These are phyloP conservation scores for Oryza glaberrima DNA, from an alignment of 176 grass and related monocot species.

Conservation along the genomic window DNA sequence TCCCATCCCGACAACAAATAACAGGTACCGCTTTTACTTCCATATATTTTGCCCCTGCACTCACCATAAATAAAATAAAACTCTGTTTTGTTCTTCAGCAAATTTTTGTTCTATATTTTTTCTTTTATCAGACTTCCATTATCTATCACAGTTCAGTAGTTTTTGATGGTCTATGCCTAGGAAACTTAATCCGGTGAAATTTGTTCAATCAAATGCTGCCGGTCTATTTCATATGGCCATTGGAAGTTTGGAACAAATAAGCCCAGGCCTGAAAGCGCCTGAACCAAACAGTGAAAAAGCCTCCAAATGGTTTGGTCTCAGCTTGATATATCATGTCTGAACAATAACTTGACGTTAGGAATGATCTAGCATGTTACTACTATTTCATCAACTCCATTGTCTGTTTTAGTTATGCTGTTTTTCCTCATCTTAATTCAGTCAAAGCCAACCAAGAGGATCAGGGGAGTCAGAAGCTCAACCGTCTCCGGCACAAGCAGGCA, in stretches of 20 bases:
- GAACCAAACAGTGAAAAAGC: neutral
- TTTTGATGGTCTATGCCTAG: neutral
- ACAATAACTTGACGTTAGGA: neutral
- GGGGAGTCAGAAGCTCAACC: slow-evolving; percentile 25
- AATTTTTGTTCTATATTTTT: neutral
- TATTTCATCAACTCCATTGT: neutral
- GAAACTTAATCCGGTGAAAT: neutral
- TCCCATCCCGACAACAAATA: slow-evolving; percentile 43
- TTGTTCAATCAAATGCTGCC: neutral
- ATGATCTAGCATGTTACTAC: neutral
- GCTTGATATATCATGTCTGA: neutral
- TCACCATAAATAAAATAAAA: slow-evolving; percentile 2
- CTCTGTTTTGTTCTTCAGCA: neutral
- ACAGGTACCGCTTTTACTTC: slow-evolving; percentile 47
- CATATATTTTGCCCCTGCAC: neutral
- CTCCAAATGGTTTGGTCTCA: slow-evolving; percentile 1
- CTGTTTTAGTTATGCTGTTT: neutral
- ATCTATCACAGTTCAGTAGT: neutral
- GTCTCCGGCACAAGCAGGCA: slow-evolving; percentile 30
- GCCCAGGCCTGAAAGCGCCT: neutral
- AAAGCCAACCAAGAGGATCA: slow-evolving; percentile 25
- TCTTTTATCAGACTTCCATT: neutral
- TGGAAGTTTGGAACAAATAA: neutral
- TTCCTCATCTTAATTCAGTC: slow-evolving; percentile 35
- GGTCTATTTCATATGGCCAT: neutral